phyloP scores from a whole-genome alignment of 495 filamentous ascomycete species.

The Podospora pseudopauciseta region DNA sequence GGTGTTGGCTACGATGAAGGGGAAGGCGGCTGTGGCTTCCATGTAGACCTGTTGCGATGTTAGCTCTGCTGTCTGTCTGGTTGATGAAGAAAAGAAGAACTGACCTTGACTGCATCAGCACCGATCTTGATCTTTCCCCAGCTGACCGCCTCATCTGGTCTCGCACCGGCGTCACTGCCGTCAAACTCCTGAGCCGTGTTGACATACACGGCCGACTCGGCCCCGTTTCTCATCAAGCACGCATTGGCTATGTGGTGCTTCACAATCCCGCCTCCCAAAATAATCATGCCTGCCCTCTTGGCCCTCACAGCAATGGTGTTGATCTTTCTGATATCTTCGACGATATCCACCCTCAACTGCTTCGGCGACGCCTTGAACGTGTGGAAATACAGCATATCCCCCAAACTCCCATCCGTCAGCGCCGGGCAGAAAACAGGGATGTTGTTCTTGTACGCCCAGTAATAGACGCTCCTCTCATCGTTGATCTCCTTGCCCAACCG shows the following conservation, averaged over 20 bases:
- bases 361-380: constrained; percentile 79
- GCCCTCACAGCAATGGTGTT: constrained; percentile 86
- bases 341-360: constrained; percentile 78
- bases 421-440: constrained; percentile 97
- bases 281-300: constrained; percentile 83
- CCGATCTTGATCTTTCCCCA: constrained; percentile 97
- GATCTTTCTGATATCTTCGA: constrained; percentile 82
- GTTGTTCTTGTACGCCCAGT: constrained; percentile 90
- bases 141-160: constrained; percentile 94
- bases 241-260: constrained; percentile 99
- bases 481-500: constrained; percentile 89
- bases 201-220: constrained; percentile 92
- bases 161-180: constrained; percentile 90
- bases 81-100: constrained; percentile 7
- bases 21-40: constrained; percentile 89
- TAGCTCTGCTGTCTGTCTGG: neutral
- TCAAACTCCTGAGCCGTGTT: constrained; percentile 97
- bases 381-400: constrained; percentile 98
- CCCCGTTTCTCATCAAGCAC: constrained; percentile 93
- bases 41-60: constrained; percentile 63
- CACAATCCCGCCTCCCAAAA: constrained; percentile 85
- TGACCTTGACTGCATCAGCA: constrained; percentile 80
- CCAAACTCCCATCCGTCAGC: constrained; percentile 87
- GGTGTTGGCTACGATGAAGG: constrained; percentile 89
- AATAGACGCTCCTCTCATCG: constrained; percentile 79